These are phyloP conservation scores for Coriaria nepalensis DNA, from an alignment of 306 rosid genomes.

Conservation along the genomic window DNA sequence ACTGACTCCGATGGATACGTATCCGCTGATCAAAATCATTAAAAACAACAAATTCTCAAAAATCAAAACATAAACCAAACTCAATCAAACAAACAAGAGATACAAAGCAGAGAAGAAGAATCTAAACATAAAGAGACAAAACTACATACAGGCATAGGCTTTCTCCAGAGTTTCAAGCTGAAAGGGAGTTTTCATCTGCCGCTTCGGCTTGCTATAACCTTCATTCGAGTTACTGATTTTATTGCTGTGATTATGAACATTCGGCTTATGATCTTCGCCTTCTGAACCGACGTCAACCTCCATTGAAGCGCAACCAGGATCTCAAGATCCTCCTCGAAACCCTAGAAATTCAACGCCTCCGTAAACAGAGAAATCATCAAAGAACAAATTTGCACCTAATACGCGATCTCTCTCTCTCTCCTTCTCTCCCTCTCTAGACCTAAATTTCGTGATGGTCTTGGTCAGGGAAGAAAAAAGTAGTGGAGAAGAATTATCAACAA, in stretches of 20 bases:
- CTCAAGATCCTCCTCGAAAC: constrained; percentile 32
- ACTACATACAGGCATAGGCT: constrained; percentile 58
- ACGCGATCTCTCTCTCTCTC: constrained; percentile 23
- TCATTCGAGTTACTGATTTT: constrained; percentile 71
- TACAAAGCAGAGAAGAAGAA: background rate
- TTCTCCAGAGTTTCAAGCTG: constrained; percentile 93
- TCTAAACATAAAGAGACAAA: constrained; percentile 3
- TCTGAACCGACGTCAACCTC: constrained; percentile 51
- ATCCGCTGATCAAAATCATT: constrained; percentile 58
- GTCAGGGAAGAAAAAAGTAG: constrained; percentile 55
- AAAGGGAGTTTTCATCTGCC: constrained; percentile 98
- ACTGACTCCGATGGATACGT: constrained; percentile 74
- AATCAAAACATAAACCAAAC: constrained; percentile 4
- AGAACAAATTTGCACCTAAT: constrained; percentile 12
- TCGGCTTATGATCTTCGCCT: constrained; percentile 37
- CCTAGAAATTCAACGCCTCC: constrained; percentile 28
- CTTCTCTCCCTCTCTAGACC: constrained; percentile 21
- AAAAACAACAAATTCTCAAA: constrained; percentile 8
- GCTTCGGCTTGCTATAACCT: constrained; percentile 87
- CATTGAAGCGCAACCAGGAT: constrained; percentile 54
- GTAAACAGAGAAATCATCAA: constrained; percentile 16
- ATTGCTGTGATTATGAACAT: constrained; percentile 27
- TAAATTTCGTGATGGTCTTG: constrained; percentile 59
- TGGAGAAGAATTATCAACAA: constrained; percentile 40
- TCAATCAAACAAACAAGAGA: constrained; percentile 2